These are phyloP conservation scores for Amanita brunnescens DNA, from an alignment of 768 basidiomycete genomes.

Conservation along the genomic window DNA sequence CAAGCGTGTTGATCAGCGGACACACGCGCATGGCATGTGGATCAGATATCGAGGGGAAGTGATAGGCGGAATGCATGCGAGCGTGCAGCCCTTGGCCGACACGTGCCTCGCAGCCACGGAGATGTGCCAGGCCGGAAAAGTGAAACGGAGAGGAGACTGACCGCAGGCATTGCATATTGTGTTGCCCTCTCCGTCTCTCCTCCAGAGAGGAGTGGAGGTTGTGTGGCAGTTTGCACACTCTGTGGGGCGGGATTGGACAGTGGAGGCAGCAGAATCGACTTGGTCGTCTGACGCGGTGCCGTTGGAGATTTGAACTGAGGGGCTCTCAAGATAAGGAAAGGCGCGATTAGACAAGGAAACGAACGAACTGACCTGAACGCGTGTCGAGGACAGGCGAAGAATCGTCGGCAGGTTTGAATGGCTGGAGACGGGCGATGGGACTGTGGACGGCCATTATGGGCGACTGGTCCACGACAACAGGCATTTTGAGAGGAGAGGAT, in stretches of 20 bases:
- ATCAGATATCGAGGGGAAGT: conserved; percentile 6
- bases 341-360: conserved; percentile 4
- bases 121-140: not conserved
- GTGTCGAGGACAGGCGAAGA: conserved; percentile 16
- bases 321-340: too few relatives aligned
- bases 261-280: conserved; percentile 15
- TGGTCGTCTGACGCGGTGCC: conserved; percentile 17
- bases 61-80: not conserved
- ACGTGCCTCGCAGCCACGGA: conserved; percentile 2
- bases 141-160: conserved; percentile 37
- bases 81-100: not conserved
- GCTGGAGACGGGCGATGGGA: conserved; percentile 35
- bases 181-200: conserved; percentile 73
- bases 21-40: conserved; percentile 1
- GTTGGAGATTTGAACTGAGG: too few relatives aligned
- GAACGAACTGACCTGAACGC: conserved; percentile 17
- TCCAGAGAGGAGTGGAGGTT: conserved; percentile 76
- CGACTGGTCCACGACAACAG: conserved; percentile 44
- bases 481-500: conserved; percentile 27
- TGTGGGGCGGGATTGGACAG: conserved; percentile 27
- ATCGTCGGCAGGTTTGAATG: conserved; percentile 13
- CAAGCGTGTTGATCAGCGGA: conserved; percentile 4
- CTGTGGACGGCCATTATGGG: conserved; percentile 44
- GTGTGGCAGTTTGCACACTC: conserved; percentile 72
- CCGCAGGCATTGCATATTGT: conserved; percentile 88